Base-by-base conservation (phyloP, 805 yeast species). In the Maudiozyma barnettii region DNA sequence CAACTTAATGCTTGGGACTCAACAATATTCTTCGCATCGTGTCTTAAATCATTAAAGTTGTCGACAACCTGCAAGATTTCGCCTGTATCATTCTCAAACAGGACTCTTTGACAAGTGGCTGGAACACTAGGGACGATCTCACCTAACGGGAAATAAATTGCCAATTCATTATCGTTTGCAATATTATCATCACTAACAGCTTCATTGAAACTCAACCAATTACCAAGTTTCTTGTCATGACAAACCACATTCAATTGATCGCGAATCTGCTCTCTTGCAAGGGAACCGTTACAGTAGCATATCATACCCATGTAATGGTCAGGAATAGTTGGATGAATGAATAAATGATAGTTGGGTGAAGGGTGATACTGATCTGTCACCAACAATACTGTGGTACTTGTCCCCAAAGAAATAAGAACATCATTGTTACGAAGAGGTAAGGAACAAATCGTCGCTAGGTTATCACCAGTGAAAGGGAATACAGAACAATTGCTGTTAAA, bases 241-340 rank as follows among this genome's bases (percentile, higher is more conserved):
- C 45, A 63, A 57, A 83, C 84, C 4, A 12, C 23, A 39, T 50
- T 52, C 29, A 87, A 51, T 21, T 67, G 70, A 63, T 88, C 82
- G 44, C 93, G 72, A 10, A 88, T 72, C 48, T 74, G 72, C 57
- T 89, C 96, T 53, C 97, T 72, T 0, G 96, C 95, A 43, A 89
- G 68, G 0, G 96, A 77, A 0, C 97, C 96, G 62, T 89, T 89
- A 59, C 95, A 84, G 64, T 89, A 89, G 63, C 97, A 89, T 46
- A 90, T 78, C 97, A 89, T 89, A 20, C 95, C 95, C 96, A 89
- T 90, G 62, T 79, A 89, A 35, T 82, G 79, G 35, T 73, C 73
- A 0, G 77, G 76, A 51, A 84, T 76, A 0, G 95, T 83, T 8
- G 97, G 96, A 61, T 90, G 96, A 52, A 78, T 78, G 68, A 89